Percentiles rank a stretch among this genome's conserved stretches.
These are phyloP conservation scores for Nemania sp. DNA, from an alignment of 2,329 filamentous ascomycete genomes.

Conservation along the genomic window DNA sequence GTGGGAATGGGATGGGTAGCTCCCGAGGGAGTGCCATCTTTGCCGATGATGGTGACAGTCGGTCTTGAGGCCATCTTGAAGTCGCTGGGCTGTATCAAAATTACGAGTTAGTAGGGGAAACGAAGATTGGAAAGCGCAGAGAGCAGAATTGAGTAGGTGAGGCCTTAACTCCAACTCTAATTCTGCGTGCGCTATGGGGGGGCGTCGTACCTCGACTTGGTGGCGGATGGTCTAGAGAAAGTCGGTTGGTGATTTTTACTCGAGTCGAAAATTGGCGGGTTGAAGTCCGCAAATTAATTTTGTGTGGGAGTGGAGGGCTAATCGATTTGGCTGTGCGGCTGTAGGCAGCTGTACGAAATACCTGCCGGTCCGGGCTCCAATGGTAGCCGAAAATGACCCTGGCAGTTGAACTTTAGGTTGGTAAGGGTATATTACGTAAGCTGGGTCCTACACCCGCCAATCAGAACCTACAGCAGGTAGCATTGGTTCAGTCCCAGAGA, in stretches of 20 bases:
- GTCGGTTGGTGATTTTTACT: constrained; percentile 37
- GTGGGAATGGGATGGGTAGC: constrained; percentile 92
- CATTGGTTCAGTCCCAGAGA: no score
- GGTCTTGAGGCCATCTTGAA: constrained; percentile 91
- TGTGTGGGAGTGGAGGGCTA: constrained; percentile 51
- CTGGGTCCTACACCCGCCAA: neutral
- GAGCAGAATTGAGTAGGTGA: constrained; percentile 9
- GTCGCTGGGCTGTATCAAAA: constrained; percentile 44
- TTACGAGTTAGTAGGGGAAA: constrained; percentile 38
- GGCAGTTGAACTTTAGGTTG: no score
- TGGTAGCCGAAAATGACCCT: no score
- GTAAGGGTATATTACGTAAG: neutral
- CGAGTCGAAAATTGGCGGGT: constrained; percentile 40
- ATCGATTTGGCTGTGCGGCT: constrained; percentile 39
- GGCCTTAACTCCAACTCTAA: no score
- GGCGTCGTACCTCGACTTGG: constrained; percentile 48
- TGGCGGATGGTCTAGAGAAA: constrained; percentile 45
- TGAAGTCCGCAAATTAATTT: constrained; percentile 48
- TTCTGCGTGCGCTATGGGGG: constrained; percentile 17
- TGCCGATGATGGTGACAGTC: constrained; percentile 96
- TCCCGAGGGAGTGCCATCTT: constrained; percentile 92
- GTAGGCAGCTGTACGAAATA: constrained; percentile 11
- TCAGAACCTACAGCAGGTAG: constrained; percentile 3
- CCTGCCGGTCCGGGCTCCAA: constrained; percentile 8
- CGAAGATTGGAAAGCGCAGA: neutral